Evolutionary conservation across 768 basidiomycete genomes (phyloP), one percentile per base, ranked within the genome.

Genomic region (Lyophyllum atratum): DNA sequence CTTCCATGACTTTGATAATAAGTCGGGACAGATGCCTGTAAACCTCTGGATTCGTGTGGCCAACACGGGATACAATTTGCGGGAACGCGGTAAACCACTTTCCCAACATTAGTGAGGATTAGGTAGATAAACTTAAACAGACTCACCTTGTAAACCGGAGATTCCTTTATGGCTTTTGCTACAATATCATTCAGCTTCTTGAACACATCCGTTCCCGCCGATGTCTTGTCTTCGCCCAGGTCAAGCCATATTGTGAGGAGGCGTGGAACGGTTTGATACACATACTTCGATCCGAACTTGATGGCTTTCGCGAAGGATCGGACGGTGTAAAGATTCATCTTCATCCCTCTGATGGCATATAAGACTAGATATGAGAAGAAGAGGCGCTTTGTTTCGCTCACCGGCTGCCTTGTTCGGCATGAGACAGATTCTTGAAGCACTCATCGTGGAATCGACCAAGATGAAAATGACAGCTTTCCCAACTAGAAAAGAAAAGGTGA

Each of bases 61-160:
- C 90, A 29, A 99, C 88, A 8, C 97, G 85, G 14, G 96, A 98
- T 14, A 95, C 93, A 51, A 98, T 92, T 77, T 98, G 97, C 3
- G 95, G 95, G 60, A 98, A 95, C 1, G 94, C 95, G 0, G 91
- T 95, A 63, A 86, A 90, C 94, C 96, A 98, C 95, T 98, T 46
- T 15, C 50, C 45, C 15, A 40, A 33, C 25, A 25, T 59, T 4
- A 61, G 42, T 54, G 42, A 62, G 43, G 25, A 52, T 11, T 49
- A 22, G 40, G 56, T 22, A 28, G 6, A 17, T 19, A 43, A 22
- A 51, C 42, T 10, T 26, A 43, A 29, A 44, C 33, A 46, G 7
- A 15, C 75, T 56, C 52, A 86, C 95, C 77, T 95, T 95, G 74
- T 92, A 98, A 1, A 80, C 78, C 0, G 95, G 90, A 1, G 91